Conservation (phyloP, 441 rosid species). For the Adansonia madagascariensis region DNA sequence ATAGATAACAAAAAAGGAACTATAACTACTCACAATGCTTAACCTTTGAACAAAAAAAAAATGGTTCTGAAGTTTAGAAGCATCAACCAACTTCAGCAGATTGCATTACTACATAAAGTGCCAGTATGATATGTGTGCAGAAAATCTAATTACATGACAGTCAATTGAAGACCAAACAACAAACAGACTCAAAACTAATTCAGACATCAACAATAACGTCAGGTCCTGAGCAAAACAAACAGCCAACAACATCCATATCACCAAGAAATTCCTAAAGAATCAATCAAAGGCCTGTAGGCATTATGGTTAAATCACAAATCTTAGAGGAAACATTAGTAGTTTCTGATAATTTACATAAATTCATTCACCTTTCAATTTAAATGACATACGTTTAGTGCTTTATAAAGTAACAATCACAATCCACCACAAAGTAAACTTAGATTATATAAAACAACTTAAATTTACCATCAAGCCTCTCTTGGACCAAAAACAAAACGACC, state of each 20-base stretch:
- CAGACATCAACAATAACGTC: neutral
- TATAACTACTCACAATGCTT: neutral
- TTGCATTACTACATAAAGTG: neutral
- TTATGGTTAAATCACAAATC: neutral
- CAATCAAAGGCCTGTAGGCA: neutral
- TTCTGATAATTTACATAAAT: neutral
- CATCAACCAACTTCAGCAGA: neutral
- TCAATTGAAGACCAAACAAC: neutral
- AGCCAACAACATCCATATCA: neutral
- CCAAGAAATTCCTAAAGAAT: constrained; percentile 1
- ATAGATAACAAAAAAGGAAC: neutral
- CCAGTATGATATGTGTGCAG: neutral
- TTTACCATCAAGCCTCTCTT: neutral
- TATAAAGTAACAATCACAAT: neutral
- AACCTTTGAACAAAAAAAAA: neutral
- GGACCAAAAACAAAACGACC: neutral
- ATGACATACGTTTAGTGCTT: neutral
- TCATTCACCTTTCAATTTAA: neutral
- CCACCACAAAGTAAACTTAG: neutral
- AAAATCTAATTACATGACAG: neutral
- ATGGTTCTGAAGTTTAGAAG: neutral
- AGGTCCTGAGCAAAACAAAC: neutral
- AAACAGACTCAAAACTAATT: neutral
- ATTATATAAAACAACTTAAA: neutral
- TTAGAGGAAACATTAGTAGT: neutral